Conservation (phyloP, 2,329 filamentous ascomycete species). For the Penicillium sclerotiorum region DNA sequence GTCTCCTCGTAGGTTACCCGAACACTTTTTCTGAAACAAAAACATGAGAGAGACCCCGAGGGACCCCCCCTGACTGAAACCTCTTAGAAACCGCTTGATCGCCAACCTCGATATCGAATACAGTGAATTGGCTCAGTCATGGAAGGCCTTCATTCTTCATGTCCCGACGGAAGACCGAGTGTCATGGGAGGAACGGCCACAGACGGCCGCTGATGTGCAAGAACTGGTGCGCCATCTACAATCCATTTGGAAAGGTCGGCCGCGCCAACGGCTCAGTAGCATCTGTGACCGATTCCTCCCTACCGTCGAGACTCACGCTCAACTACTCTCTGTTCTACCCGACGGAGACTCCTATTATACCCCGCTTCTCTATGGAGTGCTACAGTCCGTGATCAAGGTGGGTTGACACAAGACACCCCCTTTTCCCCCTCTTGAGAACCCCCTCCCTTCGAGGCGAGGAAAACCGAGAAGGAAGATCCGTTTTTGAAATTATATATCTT, state of each 20-base stretch:
- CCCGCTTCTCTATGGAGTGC: slow-evolving; percentile 38
- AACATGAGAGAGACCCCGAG: too few relatives aligned
- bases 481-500: too few relatives aligned
- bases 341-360: slow-evolving; percentile 30
- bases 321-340: slow-evolving; percentile 30
- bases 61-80: too few relatives aligned
- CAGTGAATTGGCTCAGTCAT: slow-evolving; percentile 40
- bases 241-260: slow-evolving; percentile 30
- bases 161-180: slow-evolving; percentile 32
- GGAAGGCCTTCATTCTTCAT: slow-evolving; percentile 37
- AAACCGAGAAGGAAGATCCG: too few relatives aligned
- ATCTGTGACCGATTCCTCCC: slow-evolving; percentile 33
- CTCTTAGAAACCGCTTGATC: slow-evolving; percentile 32
- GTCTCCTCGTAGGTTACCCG: slow-evolving; percentile 30
- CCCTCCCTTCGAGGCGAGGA: too few relatives aligned
- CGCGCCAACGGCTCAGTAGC: slow-evolving; percentile 29
- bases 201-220: slow-evolving; percentile 32
- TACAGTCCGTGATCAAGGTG: slow-evolving; percentile 43
- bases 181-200: slow-evolving; percentile 31
- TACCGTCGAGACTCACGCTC: slow-evolving; percentile 32
- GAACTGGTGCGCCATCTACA: slow-evolving; percentile 31
- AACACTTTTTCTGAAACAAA: too few relatives aligned
- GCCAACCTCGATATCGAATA: slow-evolving; percentile 42
- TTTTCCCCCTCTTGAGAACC: not conserved
- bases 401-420: not conserved